phyloP scores from a whole-genome alignment of 345 rosid genomes.

The Lumnitzera racemosa region DNA sequence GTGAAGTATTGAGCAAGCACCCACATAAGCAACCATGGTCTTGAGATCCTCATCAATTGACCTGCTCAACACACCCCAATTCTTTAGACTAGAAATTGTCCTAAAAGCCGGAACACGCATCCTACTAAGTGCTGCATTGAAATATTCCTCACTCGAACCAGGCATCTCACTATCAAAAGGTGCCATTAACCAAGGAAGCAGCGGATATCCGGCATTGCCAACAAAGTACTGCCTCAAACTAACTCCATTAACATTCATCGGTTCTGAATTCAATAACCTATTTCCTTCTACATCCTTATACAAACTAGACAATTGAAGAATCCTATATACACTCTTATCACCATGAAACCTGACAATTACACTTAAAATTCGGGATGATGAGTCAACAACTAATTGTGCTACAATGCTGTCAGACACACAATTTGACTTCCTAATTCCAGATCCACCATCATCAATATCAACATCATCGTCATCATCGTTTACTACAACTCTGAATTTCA shows the following conservation, averaged over 20 bases:
- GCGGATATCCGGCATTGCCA: constrained; percentile 45
- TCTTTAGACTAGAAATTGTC: constrained; percentile 45
- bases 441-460: neutral
- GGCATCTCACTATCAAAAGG: constrained; percentile 31
- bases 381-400: constrained; percentile 54
- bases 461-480: constrained; percentile 6
- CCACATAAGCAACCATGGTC: constrained; percentile 44
- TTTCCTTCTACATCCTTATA: constrained; percentile 37
- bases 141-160: constrained; percentile 30
- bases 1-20: constrained; percentile 60
- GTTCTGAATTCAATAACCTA: constrained; percentile 26
- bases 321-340: constrained; percentile 24
- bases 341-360: constrained; percentile 50
- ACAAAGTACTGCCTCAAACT: constrained; percentile 38
- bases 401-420: constrained; percentile 21
- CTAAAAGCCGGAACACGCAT: constrained; percentile 29
- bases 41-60: constrained; percentile 47
- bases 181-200: constrained; percentile 66
- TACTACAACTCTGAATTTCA: constrained; percentile 29
- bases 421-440: constrained; percentile 1
- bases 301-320: constrained; percentile 42
- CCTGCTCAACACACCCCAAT: constrained; percentile 47
- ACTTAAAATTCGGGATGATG: constrained; percentile 45
- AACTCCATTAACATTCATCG: constrained; percentile 21
- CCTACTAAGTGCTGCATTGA: constrained; percentile 27